These are phyloP conservation scores for Stentor coeruleus DNA, from an alignment of 73 alveolate genomes.

Conservation along the genomic window DNA sequence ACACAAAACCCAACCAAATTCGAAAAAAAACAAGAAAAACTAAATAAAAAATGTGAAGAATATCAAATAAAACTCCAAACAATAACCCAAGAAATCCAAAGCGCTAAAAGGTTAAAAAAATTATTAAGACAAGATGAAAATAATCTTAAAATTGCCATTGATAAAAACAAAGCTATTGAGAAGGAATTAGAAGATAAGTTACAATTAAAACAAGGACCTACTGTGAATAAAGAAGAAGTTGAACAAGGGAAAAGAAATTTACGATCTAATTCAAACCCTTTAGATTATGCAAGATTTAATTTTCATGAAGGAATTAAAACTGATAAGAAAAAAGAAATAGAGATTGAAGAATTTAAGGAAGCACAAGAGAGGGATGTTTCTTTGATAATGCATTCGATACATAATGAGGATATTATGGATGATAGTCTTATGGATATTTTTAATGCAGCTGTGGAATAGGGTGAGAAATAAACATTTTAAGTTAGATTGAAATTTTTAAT, in stretches of 20 bases:
- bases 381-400: background rate
- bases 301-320: background rate
- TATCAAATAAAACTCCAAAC: background rate
- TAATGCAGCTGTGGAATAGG: background rate
- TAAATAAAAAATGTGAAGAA: background rate
- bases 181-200: background rate
- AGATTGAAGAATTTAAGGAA: slow-evolving; percentile 1
- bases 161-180: background rate
- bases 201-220: background rate
- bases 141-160: background rate
- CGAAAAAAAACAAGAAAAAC: background rate
- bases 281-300: slow-evolving; percentile 12
- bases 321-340: background rate
- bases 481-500: no score
- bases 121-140: background rate
- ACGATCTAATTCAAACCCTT: background rate
- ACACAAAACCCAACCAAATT: background rate
- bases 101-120: slow-evolving; percentile 10
- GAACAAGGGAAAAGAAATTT: background rate
- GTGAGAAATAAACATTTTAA: no score
- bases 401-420: background rate
- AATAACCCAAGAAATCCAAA: slow-evolving; percentile 16
- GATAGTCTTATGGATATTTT: background rate
- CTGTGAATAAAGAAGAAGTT: background rate
- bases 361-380: background rate